These are phyloP conservation scores for Claviceps paspali DNA, from an alignment of 2,329 filamentous ascomycete genomes.

Conservation along the genomic window DNA sequence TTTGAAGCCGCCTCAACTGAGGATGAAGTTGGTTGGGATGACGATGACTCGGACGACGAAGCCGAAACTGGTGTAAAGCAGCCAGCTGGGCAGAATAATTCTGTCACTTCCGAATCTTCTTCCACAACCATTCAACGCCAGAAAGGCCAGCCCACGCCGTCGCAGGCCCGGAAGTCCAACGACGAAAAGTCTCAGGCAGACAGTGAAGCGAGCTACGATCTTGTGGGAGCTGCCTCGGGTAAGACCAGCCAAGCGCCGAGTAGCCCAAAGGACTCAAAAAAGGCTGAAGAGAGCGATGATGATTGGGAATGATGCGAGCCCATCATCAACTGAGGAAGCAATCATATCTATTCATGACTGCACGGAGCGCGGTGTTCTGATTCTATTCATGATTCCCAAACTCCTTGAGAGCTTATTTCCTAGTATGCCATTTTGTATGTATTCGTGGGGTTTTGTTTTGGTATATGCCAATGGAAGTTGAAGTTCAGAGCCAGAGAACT, in stretches of 20 bases:
- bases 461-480: slow-evolving; percentile 5
- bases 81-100: slow-evolving; percentile 16
- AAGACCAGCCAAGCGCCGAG: slow-evolving; percentile 62
- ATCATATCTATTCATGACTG: not conserved
- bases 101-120: slow-evolving; percentile 35
- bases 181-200: slow-evolving; percentile 83
- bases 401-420: slow-evolving; percentile 1
- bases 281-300: slow-evolving; percentile 27
- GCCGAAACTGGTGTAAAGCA: slow-evolving; percentile 14
- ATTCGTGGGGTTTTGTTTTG: slow-evolving; percentile 16
- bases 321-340: not conserved
- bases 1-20: slow-evolving; percentile 49
- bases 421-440: slow-evolving; percentile 5
- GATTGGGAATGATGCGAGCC: slow-evolving; percentile 8
- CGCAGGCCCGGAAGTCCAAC: slow-evolving; percentile 58
- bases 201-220: slow-evolving; percentile 90
- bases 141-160: slow-evolving; percentile 39
- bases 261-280: slow-evolving; percentile 42
- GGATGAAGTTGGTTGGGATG: slow-evolving; percentile 57
- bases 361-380: slow-evolving; percentile 17
- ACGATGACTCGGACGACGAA: slow-evolving; percentile 46
- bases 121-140: slow-evolving; percentile 46
- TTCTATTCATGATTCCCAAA: slow-evolving; percentile 10
- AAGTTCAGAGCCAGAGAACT: not conserved
- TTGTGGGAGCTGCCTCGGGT: slow-evolving; percentile 67